Evolutionary conservation across 225 moss, liverwort and hornwort genomes (phyloP).

Genomic region (Takakia lepidozioides): DNA sequence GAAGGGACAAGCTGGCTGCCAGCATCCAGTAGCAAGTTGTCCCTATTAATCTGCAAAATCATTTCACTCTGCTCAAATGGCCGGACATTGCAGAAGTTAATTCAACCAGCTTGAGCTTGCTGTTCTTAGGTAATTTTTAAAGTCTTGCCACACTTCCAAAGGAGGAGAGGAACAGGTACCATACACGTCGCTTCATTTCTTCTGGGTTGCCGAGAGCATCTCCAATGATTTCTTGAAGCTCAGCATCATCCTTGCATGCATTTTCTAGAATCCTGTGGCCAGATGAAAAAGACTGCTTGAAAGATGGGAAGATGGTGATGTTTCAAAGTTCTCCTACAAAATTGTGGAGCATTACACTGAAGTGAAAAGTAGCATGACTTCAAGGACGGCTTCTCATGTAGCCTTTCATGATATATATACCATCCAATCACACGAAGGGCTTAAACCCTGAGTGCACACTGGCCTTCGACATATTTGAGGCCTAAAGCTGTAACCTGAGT

Average conservation of each 20-base stretch:
- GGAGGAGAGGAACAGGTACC: no score
- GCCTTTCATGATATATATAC: background rate
- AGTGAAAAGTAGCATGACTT: no score
- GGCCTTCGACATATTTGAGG: background rate
- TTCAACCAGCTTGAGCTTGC: no score
- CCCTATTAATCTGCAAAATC: no score
- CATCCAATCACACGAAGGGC: background rate
- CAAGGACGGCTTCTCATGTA: background rate
- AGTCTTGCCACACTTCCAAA: no score
- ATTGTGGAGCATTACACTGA: background rate
- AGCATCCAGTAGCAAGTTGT: no score
- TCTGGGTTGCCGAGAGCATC: slow-evolving; percentile 95
- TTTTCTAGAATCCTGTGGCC: slow-evolving; percentile 72
- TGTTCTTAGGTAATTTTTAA: no score
- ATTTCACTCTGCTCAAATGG: no score
- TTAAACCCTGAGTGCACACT: background rate
- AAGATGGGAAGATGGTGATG: background rate
- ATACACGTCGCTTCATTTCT: slow-evolving; percentile 92
- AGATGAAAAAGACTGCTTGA: background rate
- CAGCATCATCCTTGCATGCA: slow-evolving; percentile 89
- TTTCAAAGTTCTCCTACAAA: background rate
- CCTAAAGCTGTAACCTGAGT: no score
- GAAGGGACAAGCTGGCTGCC: no score
- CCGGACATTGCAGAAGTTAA: no score
- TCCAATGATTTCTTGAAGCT: slow-evolving; percentile 93